Evolutionary conservation across 2,329 filamentous ascomycete genomes (phyloP).

Genomic region (Microsporum ferrugineum): DNA sequence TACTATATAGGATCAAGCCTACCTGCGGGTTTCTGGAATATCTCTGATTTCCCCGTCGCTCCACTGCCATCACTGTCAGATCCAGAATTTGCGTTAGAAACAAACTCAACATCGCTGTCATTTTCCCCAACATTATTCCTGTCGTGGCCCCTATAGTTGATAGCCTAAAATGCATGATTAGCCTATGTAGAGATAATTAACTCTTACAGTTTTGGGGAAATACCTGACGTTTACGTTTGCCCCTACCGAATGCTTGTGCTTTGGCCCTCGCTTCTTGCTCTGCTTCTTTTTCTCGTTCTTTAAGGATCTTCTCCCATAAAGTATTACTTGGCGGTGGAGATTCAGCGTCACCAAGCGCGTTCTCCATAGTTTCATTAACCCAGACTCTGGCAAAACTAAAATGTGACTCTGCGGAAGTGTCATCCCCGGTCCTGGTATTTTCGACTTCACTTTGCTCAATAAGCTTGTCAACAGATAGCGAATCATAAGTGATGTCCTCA

Average conservation of each 20-base stretch:
- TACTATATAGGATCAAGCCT: neutral
- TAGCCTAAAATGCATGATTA: neutral
- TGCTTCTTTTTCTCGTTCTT: constrained; percentile 67
- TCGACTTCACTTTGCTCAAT: constrained; percentile 79
- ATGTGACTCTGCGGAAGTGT: constrained; percentile 60
- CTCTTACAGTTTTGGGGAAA: constrained; percentile 21
- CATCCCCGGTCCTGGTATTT: constrained; percentile 52
- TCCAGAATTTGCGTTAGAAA: constrained; percentile 10
- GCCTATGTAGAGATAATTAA: neutral
- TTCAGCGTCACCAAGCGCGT: constrained; percentile 45
- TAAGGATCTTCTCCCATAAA: constrained; percentile 84
- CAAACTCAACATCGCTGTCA: constrained; percentile 12
- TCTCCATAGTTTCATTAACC: constrained; percentile 69
- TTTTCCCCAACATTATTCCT: neutral
- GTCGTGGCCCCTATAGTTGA: constrained; percentile 12
- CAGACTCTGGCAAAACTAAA: constrained; percentile 88
- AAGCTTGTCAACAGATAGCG: constrained; percentile 70
- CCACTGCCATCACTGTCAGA: constrained; percentile 21
- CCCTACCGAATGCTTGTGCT: constrained; percentile 69
- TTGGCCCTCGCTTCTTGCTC: constrained; percentile 57
- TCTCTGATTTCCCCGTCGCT: neutral
- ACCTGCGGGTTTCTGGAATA: neutral
- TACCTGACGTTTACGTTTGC: constrained; percentile 59
- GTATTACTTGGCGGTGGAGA: constrained; percentile 50
- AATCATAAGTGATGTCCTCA: constrained; percentile 69